Conservation (phyloP, 2,329 filamentous ascomycete genomes). For the Calonectria hongkongensis region DNA sequence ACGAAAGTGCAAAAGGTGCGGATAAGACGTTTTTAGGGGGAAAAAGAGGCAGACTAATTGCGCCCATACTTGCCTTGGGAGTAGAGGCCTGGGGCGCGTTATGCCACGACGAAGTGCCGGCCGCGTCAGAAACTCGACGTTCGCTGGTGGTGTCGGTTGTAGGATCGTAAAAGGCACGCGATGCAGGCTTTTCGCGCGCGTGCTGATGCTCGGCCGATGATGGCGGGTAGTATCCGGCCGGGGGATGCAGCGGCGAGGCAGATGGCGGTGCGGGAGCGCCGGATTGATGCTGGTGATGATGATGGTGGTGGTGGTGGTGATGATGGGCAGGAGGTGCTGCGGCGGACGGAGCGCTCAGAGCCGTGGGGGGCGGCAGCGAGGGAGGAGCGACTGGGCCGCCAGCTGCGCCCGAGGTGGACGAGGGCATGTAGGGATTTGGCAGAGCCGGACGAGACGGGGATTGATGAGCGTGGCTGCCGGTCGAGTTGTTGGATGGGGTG, state of each 20-base stretch:
- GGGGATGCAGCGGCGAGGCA: slow-evolving; percentile 66
- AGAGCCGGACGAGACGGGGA: slow-evolving; percentile 57
- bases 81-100: slow-evolving; percentile 64
- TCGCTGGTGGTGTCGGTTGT: slow-evolving; percentile 70
- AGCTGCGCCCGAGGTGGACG: slow-evolving; percentile 56
- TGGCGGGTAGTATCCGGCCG: slow-evolving; percentile 63
- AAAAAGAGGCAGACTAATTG: slow-evolving; percentile 56
- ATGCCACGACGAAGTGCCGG: slow-evolving; percentile 63
- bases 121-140: slow-evolving; percentile 65
- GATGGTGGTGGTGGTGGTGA: slow-evolving; percentile 49
- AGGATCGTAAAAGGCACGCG: slow-evolving; percentile 73
- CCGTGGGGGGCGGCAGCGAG: slow-evolving; percentile 57
- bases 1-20: slow-evolving; percentile 29
- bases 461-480: slow-evolving; percentile 56
- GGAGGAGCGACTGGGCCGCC: slow-evolving; percentile 56
- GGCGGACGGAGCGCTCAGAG: slow-evolving; percentile 51
- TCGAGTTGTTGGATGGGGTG: slow-evolving; percentile 53
- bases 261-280: slow-evolving; percentile 54
- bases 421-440: slow-evolving; percentile 61
- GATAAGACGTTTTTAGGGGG: slow-evolving; percentile 29
- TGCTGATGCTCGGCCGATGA: slow-evolving; percentile 58
- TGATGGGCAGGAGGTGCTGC: slow-evolving; percentile 44
- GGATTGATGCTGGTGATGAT: slow-evolving; percentile 53
- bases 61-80: slow-evolving; percentile 68
- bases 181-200: slow-evolving; percentile 62